Evolutionary conservation across 2,329 filamentous ascomycete species (phyloP).

Genomic region (Cladobotryum protrusum): DNA sequence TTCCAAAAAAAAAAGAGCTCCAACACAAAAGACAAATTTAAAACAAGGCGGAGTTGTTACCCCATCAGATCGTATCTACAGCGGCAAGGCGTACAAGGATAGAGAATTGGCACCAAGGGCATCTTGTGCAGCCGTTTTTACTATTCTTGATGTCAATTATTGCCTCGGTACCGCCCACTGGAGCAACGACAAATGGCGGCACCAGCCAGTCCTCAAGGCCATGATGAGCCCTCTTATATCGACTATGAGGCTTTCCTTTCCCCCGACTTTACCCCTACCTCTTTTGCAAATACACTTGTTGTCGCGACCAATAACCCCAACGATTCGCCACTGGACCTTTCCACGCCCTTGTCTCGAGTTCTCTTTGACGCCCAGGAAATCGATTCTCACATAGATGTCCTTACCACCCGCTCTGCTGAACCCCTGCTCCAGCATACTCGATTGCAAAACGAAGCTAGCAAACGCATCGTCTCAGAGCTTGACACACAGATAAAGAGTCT

Average conservation of each 20-base stretch:
- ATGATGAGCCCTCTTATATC: constrained; percentile 70
- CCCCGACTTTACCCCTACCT: constrained; percentile 70
- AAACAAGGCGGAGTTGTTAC: too few relatives aligned
- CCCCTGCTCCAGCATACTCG: constrained; percentile 75
- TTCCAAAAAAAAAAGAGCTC: too few relatives aligned
- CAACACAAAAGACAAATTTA: too few relatives aligned
- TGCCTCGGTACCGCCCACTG: too few relatives aligned
- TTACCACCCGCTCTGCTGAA: constrained; percentile 78
- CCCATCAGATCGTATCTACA: too few relatives aligned
- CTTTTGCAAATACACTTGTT: constrained; percentile 85
- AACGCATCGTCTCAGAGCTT: constrained; percentile 66
- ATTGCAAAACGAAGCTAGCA: constrained; percentile 65
- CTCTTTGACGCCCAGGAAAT: constrained; percentile 97
- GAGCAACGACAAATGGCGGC: constrained; percentile 3
- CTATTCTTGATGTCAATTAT: too few relatives aligned
- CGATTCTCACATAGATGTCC: constrained; percentile 86
- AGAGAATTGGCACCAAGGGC: too few relatives aligned
- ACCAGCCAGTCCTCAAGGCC: constrained; percentile 1
- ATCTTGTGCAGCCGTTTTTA: too few relatives aligned
- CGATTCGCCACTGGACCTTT: constrained; percentile 85
- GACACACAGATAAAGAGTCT: constrained; percentile 74
- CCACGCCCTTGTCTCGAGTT: constrained; percentile 85
- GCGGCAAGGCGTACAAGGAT: too few relatives aligned
- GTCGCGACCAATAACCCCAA: constrained; percentile 86
- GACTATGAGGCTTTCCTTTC: constrained; percentile 90